Percentiles rank a stretch among this genome's conserved stretches.
Conservation (phyloP, 495 filamentous ascomycete genomes). For the Xylaria sp. region DNA sequence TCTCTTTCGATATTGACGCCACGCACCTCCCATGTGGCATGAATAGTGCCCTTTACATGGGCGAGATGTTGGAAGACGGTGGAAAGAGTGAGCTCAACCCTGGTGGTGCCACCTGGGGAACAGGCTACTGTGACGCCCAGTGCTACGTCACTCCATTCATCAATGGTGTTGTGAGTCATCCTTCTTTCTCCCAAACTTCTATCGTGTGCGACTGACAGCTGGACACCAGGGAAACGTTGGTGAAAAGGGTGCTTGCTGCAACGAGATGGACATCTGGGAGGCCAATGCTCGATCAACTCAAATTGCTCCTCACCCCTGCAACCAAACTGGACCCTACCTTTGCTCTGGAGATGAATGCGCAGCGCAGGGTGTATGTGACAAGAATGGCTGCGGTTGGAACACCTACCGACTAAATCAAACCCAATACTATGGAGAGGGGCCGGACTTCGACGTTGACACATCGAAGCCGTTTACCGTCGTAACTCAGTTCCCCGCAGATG, state of each 20-base stretch:
- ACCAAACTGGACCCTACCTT: slow-evolving; percentile 50
- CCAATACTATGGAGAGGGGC: slow-evolving; percentile 61
- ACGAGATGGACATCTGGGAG: slow-evolving; percentile 71
- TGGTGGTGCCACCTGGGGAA: slow-evolving; percentile 69
- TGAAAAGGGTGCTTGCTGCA: slow-evolving; percentile 60
- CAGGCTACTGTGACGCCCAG: slow-evolving; percentile 75
- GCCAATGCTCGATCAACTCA: slow-evolving; percentile 65
- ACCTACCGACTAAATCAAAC: slow-evolving; percentile 63
- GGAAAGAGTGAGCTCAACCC: slow-evolving; percentile 62
- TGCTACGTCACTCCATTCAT: slow-evolving; percentile 64
- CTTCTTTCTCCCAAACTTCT: not conserved
- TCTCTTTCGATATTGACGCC: slow-evolving; percentile 70
- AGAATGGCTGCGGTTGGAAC: slow-evolving; percentile 71
- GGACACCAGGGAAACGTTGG: slow-evolving; percentile 54
- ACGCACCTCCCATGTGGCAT: slow-evolving; percentile 67
- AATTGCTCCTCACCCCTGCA: slow-evolving; percentile 66
- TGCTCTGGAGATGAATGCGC: slow-evolving; percentile 59
- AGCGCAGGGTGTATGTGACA: slow-evolving; percentile 65
- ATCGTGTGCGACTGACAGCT: not conserved
- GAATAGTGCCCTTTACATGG: slow-evolving; percentile 73
- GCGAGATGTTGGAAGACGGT: slow-evolving; percentile 66
- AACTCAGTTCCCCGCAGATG: slow-evolving; percentile 68
- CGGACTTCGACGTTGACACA: slow-evolving; percentile 64
- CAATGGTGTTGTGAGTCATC: slow-evolving; percentile 58
- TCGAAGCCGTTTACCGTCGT: slow-evolving; percentile 67